phyloP scores from a whole-genome alignment of 1,139 yeast species.

The Blastobotrys buckinghamii region DNA sequence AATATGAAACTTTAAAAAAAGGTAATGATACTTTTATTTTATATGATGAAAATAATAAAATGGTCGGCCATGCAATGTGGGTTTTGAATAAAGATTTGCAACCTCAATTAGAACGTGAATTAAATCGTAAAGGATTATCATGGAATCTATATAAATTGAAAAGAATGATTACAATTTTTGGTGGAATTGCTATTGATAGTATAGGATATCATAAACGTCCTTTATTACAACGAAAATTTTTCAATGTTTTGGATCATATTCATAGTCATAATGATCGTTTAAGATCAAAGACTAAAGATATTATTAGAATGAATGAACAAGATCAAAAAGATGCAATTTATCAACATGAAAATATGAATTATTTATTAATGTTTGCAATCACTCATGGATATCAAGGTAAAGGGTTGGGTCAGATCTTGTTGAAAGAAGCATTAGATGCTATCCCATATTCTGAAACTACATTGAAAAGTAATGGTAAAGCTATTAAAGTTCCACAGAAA shows the following conservation, averaged over 20 bases:
- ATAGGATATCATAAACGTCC: not conserved
- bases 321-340: conserved; percentile 2
- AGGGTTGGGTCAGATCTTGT: conserved; percentile 37
- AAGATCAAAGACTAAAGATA: not conserved
- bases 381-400: conserved; percentile 32
- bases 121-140: conserved; percentile 9
- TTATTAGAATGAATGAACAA: not conserved
- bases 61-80: conserved; percentile 12
- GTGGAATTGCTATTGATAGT: not conserved
- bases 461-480: not conserved
- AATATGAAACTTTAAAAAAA: not conserved
- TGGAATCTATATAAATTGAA: not conserved
- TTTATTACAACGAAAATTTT: not conserved
- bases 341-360: conserved; percentile 5
- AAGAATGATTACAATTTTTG: not conserved
- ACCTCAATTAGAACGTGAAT: conserved; percentile 8
- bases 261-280: not conserved
- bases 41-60: not conserved
- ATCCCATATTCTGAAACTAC: conserved; percentile 5
- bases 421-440: conserved; percentile 22
- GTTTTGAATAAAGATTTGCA: conserved; percentile 10
- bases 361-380: conserved; percentile 18
- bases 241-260: not conserved
- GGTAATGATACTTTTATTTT: conserved; percentile 2
- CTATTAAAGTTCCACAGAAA: conserved; percentile 10